These are phyloP conservation scores for Cryptosporidium meleagridis DNA, from an alignment of 169 alveolate species.

Conservation along the genomic window DNA sequence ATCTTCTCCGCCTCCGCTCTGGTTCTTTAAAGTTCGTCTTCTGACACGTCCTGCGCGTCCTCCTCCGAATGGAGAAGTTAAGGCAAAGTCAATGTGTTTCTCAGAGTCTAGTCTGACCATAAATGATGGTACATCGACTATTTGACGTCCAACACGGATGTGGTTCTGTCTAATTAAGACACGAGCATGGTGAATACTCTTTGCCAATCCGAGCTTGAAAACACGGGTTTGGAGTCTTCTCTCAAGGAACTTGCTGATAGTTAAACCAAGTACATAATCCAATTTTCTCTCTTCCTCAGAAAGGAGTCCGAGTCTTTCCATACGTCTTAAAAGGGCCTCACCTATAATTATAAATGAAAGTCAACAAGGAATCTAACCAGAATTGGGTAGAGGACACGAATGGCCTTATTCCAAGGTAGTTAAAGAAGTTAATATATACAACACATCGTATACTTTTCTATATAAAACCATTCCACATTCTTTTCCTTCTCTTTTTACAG, in stretches of 20 bases:
- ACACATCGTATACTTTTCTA: too few species aligned
- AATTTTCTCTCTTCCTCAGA: conserved; percentile 96
- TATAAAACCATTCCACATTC: too few species aligned
- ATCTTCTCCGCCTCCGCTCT: conserved; percentile 63
- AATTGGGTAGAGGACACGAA: not conserved
- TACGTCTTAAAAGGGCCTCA: conserved; percentile 98
- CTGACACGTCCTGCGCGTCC: conserved; percentile 97
- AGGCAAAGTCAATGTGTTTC: conserved; percentile 96
- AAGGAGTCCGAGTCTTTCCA: conserved; percentile 98
- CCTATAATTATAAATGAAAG: conserved; percentile 77
- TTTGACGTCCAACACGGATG: conserved; percentile 98
- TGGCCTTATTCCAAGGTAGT: not conserved
- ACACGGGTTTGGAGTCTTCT: conserved; percentile 98
- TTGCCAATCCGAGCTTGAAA: conserved; percentile 95
- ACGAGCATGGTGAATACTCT: conserved; percentile 99
- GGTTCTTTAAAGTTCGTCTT: conserved; percentile 89
- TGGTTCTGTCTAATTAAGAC: conserved; percentile 98
- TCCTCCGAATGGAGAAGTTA: conserved; percentile 96
- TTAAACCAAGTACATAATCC: conserved; percentile 98
- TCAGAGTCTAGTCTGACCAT: conserved; percentile 99
- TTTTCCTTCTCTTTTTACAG: too few species aligned
- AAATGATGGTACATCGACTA: conserved; percentile 98
- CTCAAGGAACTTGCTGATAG: conserved; percentile 97
- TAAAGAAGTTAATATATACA: too few species aligned
- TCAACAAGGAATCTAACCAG: conserved; percentile 3